Evolutionary conservation across 805 yeast species (phyloP).

Genomic region (Tetrapisispora arboricola): DNA sequence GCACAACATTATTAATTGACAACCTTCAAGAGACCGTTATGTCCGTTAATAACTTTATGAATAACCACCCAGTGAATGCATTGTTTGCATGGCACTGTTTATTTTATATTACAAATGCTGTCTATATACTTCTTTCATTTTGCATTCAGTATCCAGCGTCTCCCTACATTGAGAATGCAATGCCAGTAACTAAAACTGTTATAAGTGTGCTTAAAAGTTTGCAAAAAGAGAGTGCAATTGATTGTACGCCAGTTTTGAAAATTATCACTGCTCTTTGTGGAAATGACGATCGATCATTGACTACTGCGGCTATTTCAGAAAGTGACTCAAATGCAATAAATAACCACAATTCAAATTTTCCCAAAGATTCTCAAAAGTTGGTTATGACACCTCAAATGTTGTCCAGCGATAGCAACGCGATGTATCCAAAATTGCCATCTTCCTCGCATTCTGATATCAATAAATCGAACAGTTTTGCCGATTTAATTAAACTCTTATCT

Average conservation of each 20-base stretch:
- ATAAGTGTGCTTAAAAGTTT: conserved; percentile 3
- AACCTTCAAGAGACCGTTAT: conserved; percentile 44
- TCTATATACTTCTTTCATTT: conserved; percentile 7
- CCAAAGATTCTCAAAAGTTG: not conserved
- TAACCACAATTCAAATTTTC: not conserved
- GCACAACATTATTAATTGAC: conserved; percentile 37
- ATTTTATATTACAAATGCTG: conserved; percentile 53
- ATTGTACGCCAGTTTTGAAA: conserved; percentile 8
- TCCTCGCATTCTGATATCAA: conserved; percentile 2
- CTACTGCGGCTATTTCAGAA: not conserved
- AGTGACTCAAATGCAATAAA: not conserved
- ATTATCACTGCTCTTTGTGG: conserved; percentile 2
- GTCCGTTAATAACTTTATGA: conserved; percentile 36
- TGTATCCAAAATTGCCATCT: not conserved
- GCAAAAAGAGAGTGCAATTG: conserved; percentile 3
- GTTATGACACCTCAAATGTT: not conserved
- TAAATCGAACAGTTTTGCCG: conserved; percentile 15
- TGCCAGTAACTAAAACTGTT: conserved; percentile 1
- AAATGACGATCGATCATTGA: no score
- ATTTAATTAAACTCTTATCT: conserved; percentile 12
- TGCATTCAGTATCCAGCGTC: not conserved
- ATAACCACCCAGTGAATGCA: conserved; percentile 32
- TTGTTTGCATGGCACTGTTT: conserved; percentile 55
- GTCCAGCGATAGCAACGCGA: not conserved
- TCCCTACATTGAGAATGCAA: not conserved